phyloP scores from a whole-genome alignment of 2,329 filamentous ascomycete species.

The Tolypocladium paradoxum region DNA sequence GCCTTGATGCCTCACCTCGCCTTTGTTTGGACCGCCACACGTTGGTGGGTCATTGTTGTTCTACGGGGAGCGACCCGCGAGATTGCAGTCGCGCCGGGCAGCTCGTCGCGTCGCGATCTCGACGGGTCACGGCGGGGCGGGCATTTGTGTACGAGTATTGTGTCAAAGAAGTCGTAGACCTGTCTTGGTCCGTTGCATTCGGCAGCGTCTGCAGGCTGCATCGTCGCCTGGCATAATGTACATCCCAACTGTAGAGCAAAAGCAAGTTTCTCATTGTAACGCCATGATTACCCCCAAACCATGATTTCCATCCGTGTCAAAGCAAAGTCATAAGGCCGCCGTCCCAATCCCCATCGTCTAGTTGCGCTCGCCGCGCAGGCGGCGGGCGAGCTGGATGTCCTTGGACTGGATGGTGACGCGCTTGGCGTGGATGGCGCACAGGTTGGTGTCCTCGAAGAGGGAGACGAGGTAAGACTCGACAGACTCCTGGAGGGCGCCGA shows the following conservation, averaged over 20 bases:
- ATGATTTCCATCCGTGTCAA: slow-evolving; percentile 25
- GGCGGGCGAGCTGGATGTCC: slow-evolving; percentile 93
- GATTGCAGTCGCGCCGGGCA: neutral
- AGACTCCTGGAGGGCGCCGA: slow-evolving; percentile 94
- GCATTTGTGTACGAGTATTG: too few species aligned
- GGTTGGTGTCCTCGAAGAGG: slow-evolving; percentile 96
- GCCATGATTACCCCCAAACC: slow-evolving; percentile 34
- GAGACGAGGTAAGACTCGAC: slow-evolving; percentile 98
- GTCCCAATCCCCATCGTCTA: slow-evolving; percentile 31
- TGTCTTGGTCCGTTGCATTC: slow-evolving; percentile 10
- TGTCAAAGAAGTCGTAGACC: neutral
- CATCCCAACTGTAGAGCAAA: slow-evolving; percentile 29
- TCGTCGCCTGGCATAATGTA: slow-evolving; percentile 28
- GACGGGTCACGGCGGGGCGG: neutral
- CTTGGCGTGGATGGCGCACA: slow-evolving; percentile 98
- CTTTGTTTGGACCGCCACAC: neutral
- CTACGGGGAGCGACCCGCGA: neutral
- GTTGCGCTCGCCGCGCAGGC: slow-evolving; percentile 89
- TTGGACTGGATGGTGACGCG: slow-evolving; percentile 97
- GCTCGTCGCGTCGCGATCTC: neutral
- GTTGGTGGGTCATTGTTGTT: neutral
- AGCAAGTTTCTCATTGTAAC: slow-evolving; percentile 29
- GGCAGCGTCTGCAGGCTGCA: slow-evolving; percentile 6
- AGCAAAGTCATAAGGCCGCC: slow-evolving; percentile 30
- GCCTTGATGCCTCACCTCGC: too few species aligned